These are phyloP conservation scores for Fusarium sp. DNA, from an alignment of 2,329 filamentous ascomycete genomes.

Conservation along the genomic window DNA sequence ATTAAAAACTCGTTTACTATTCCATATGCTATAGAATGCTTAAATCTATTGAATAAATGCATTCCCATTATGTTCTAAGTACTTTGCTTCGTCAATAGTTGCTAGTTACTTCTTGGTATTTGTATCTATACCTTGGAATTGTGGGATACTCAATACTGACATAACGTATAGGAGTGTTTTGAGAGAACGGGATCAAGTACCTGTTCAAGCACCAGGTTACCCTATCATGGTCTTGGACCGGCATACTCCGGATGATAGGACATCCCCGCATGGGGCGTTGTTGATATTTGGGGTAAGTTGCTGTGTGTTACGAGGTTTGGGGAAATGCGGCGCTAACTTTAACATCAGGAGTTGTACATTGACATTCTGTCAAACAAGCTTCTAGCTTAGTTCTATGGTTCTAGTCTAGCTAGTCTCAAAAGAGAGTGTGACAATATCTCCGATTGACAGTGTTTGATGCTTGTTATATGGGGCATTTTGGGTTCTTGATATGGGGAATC, in stretches of 20 bases:
- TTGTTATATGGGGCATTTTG: neutral
- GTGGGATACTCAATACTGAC: neutral
- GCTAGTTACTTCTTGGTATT: neutral
- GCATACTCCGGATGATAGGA: neutral
- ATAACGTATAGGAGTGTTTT: neutral
- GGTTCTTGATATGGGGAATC: neutral
- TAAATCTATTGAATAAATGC: neutral
- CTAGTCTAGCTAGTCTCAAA: neutral
- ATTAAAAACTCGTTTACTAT: neutral
- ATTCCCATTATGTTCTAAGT: neutral
- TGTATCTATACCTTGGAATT: neutral
- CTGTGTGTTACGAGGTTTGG: constrained; percentile 1
- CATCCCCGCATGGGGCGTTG: constrained; percentile 1
- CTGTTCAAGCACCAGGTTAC: neutral
- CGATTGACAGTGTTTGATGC: neutral
- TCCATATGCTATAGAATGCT: too few relatives aligned
- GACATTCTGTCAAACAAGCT: neutral
- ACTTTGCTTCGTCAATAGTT: neutral
- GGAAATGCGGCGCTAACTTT: constrained; percentile 7
- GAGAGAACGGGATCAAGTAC: neutral
- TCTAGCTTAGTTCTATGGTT: neutral
- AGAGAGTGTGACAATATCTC: neutral
- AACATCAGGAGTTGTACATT: neutral
- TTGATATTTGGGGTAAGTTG: neutral
- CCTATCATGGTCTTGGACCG: neutral